Evolutionary conservation across 2,329 filamentous ascomycete genomes (phyloP), one percentile per base, ranked within the genome.

Genomic region (Trichoderma simmonsii): DNA sequence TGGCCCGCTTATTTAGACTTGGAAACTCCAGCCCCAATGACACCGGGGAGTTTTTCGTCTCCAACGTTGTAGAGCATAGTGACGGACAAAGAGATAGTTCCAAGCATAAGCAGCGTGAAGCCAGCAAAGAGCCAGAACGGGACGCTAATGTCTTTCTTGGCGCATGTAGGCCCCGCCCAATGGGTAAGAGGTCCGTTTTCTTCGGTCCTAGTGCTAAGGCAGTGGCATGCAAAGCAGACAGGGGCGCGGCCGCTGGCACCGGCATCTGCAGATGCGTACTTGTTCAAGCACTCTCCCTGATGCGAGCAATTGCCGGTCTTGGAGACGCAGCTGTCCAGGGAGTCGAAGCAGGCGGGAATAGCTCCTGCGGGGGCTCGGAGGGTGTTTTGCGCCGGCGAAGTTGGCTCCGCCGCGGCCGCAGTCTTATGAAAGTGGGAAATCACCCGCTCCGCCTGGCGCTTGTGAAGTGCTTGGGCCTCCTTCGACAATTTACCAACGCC

Each of bases 1-100:
- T 62, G 11, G 15, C 60, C 60, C 60, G 15, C 8, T 65, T 71
- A 71, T 82, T 91, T 94, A 39, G 90, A 86, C 72, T 90, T 89
- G 75, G 92, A 93, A 48, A 99, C 95, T 74, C 96, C 96, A 62
- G 96, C 96, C n/a, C 94, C 94, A 81, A 99, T 95, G 9, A 99
- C 95, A 77, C 94, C 94, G 0, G 96, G 96, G 75, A 98, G 85
- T 82, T 94, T 92, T 84, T 97, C 91, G 80, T 92, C 89, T 39
- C 95, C 96, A 78, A 98, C 93, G 74, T 85, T 91, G 82, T 92
- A 96, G 69, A 99, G 82, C 86, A 97, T 85, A 6, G 91, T 90
- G 76, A 98, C 91, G 12, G 89, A 90, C 79, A 92, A 91, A 48
- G 86, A 86, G 32, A 97, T 83, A 48, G 93, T 82, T 61, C 89